Conservation (phyloP, 2,329 filamentous ascomycete species). For the Venturia aucupariae region DNA sequence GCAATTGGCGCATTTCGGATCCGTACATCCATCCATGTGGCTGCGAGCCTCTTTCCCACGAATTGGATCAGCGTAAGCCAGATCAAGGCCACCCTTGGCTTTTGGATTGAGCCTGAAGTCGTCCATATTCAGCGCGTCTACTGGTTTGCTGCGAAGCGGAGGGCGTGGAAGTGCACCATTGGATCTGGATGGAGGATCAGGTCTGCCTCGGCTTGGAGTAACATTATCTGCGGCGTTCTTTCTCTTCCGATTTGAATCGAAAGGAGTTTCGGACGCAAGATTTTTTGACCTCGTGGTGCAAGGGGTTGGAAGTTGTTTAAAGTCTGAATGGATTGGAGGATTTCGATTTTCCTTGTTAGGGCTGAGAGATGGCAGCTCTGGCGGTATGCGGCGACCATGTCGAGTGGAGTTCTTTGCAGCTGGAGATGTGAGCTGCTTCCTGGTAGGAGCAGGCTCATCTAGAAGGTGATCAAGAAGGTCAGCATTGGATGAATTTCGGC, state of each 20-base stretch:
- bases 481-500: not conserved
- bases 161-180: not conserved
- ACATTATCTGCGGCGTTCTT: not conserved
- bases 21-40: constrained; percentile 64
- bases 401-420: not conserved
- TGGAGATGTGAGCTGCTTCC: constrained; percentile 2
- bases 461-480: constrained; percentile 2
- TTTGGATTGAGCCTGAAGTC: constrained; percentile 67
- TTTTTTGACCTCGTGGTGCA: not conserved
- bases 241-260: not conserved
- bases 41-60: constrained; percentile 60
- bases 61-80: constrained; percentile 66
- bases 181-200: not conserved
- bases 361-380: not conserved
- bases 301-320: not conserved
- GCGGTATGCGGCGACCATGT: not conserved
- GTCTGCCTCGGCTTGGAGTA: constrained; percentile 3
- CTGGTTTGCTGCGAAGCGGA: constrained; percentile 35
- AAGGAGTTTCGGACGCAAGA: not conserved
- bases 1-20: constrained; percentile 57
- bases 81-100: constrained; percentile 60
- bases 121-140: constrained; percentile 49
- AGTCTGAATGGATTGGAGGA: not conserved
- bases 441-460: not conserved
- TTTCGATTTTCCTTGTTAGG: not conserved